These are phyloP conservation scores for Backusella australiensis DNA, from an alignment of 192 early-diverging fungal species.

Conservation along the genomic window DNA sequence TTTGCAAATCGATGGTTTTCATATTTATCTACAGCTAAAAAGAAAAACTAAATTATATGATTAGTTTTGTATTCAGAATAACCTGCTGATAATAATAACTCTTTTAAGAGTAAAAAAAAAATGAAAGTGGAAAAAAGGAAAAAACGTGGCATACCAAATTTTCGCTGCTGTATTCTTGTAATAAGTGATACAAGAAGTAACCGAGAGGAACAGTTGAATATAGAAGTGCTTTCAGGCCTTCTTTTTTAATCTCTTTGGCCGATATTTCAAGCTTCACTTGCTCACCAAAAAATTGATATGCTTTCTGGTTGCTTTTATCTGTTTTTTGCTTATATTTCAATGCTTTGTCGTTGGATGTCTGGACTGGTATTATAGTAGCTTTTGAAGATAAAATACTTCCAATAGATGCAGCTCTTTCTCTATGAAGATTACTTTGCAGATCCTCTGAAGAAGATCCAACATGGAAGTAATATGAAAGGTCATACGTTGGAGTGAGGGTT, in stretches of 20 bases:
- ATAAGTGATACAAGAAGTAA: slow-evolving; percentile 11
- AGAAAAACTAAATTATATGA: background rate
- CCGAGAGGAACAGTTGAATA: slow-evolving; percentile 7
- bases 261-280: slow-evolving; percentile 7
- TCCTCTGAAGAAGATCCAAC: slow-evolving; percentile 6
- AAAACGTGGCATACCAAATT: slow-evolving; percentile 14
- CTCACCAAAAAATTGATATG: slow-evolving; percentile 5
- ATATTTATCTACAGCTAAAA: slow-evolving; percentile 14
- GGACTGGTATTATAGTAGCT: background rate
- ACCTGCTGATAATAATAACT: background rate
- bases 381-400: background rate
- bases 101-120: background rate
- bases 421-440: background rate
- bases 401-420: background rate
- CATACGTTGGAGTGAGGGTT: background rate
- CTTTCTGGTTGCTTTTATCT: background rate
- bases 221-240: background rate
- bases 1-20: background rate
- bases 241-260: slow-evolving; percentile 7
- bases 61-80: background rate
- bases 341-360: background rate
- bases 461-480: slow-evolving; percentile 11
- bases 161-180: slow-evolving; percentile 16
- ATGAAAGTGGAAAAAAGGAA: background rate
- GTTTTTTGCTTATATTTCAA: background rate